Evolutionary conservation across 495 filamentous ascomycete genomes (phyloP).

Genomic region (Glonium stellatum): DNA sequence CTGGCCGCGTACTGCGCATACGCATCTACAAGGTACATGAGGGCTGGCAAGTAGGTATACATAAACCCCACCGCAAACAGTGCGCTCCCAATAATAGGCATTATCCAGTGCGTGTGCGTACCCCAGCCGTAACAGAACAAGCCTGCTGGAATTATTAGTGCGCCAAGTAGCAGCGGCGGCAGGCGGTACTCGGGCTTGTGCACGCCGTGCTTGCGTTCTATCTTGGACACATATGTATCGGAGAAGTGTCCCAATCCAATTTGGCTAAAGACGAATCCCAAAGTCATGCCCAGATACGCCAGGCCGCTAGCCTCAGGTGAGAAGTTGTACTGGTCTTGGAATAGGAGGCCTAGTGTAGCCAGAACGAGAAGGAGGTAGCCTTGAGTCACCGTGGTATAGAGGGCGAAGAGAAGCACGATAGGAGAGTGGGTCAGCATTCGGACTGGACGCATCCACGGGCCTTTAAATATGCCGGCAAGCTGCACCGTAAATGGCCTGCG

Average conservation of each 20-base stretch:
- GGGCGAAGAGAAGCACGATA: constrained; percentile 14
- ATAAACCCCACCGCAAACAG: constrained; percentile 29
- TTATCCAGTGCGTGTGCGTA: constrained; percentile 30
- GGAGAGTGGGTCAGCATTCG: constrained; percentile 16
- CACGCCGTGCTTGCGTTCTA: constrained; percentile 33
- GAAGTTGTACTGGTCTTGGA: constrained; percentile 19
- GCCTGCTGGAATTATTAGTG: background rate
- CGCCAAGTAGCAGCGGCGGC: background rate
- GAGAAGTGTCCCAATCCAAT: constrained; percentile 26
- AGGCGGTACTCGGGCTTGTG: constrained; percentile 43
- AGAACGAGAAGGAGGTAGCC: constrained; percentile 23
- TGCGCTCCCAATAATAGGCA: constrained; percentile 27
- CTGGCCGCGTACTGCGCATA: constrained; percentile 20
- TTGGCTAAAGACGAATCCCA: constrained; percentile 17
- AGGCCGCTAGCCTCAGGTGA: constrained; percentile 7
- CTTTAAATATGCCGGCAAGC: too few species aligned
- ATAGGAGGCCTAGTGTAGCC: constrained; percentile 17
- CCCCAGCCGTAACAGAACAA: constrained; percentile 30
- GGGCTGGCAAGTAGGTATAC: constrained; percentile 19
- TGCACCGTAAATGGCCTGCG: too few species aligned
- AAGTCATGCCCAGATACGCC: constrained; percentile 23
- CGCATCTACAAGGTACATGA: constrained; percentile 27
- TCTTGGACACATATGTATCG: constrained; percentile 8
- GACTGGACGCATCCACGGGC: constrained; percentile 16
- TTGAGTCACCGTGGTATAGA: constrained; percentile 12